These are phyloP conservation scores for Ilyonectria robusta DNA, from an alignment of 2,329 filamentous ascomycete genomes.

Conservation along the genomic window DNA sequence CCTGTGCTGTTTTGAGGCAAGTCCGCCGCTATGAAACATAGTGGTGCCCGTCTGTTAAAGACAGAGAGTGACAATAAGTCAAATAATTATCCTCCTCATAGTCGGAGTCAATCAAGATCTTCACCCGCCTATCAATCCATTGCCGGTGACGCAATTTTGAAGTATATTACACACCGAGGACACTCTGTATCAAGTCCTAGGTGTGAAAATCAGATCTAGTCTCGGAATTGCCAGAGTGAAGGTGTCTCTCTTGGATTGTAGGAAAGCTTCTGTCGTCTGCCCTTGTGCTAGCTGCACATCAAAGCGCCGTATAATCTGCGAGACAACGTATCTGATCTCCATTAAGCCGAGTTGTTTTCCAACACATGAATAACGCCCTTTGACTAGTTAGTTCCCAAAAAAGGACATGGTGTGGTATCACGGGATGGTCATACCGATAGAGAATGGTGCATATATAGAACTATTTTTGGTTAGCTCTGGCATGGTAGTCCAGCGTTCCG, in stretches of 20 bases:
- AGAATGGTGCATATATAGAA: slow-evolving; percentile 47
- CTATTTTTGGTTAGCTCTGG: slow-evolving; percentile 45
- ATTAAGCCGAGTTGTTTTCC: slow-evolving; percentile 55
- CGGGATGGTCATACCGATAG: slow-evolving; percentile 36
- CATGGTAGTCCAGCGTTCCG: slow-evolving; percentile 53
- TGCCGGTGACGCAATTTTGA: too few species aligned
- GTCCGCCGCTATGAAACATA: too few species aligned
- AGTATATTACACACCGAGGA: too few species aligned
- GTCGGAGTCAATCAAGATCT: too few species aligned
- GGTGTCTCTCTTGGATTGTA: not conserved
- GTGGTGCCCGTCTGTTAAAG: too few species aligned
- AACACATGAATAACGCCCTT: slow-evolving; percentile 52
- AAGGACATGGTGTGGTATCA: not conserved
- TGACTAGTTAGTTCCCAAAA: not conserved
- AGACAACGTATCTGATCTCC: slow-evolving; percentile 36
- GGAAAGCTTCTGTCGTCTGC: not conserved
- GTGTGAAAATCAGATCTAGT: not conserved
- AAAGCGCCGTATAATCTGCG: not conserved
- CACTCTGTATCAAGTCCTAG: not conserved
- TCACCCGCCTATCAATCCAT: too few species aligned
- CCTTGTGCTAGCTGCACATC: not conserved
- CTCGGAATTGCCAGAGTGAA: not conserved
- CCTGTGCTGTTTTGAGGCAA: too few species aligned
- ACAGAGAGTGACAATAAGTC: too few species aligned
- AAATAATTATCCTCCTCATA: too few species aligned